phyloP scores from a whole-genome alignment of 2,329 filamentous ascomycete species.

The Fusarium drepaniforme region DNA sequence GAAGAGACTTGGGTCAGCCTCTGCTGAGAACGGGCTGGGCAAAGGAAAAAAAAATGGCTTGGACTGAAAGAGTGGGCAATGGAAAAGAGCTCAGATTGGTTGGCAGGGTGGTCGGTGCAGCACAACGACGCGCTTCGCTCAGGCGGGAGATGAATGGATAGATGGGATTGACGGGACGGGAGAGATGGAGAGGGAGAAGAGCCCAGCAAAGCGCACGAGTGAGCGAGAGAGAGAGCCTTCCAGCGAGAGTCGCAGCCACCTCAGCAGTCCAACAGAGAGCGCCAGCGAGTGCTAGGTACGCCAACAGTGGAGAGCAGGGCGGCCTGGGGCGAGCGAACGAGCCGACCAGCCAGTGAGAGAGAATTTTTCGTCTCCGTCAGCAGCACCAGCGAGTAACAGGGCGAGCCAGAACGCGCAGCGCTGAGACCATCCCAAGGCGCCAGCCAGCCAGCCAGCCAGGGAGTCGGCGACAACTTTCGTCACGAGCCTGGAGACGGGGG shows the following conservation, averaged over 20 bases:
- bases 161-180: constrained; percentile 36
- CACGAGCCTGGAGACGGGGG: constrained; percentile 13
- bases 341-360: constrained; percentile 41
- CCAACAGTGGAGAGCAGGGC: constrained; percentile 36
- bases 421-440: constrained; percentile 39
- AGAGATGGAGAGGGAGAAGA: constrained; percentile 39
- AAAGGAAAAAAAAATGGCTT: constrained; percentile 20
- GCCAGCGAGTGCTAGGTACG: constrained; percentile 14
- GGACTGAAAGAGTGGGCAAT: constrained; percentile 33
- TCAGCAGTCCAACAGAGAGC: constrained; percentile 30
- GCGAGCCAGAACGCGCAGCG: constrained; percentile 41
- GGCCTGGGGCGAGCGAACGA: constrained; percentile 12
- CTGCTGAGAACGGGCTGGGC: constrained; percentile 33
- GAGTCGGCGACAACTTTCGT: constrained; percentile 15
- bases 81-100: constrained; percentile 38
- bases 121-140: constrained; percentile 38
- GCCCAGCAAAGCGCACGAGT: constrained; percentile 35
- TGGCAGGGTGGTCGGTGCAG: constrained; percentile 40
- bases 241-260: constrained; percentile 26
- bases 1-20: constrained; percentile 38
- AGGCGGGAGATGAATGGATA: constrained; percentile 38
- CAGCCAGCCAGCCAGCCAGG: constrained; percentile 27
- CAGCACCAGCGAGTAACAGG: constrained; percentile 18
- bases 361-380: constrained; percentile 50
- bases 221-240: constrained; percentile 25